Conservation (phyloP, 2,329 filamentous ascomycete species). For the Metarhizium rileyi region DNA sequence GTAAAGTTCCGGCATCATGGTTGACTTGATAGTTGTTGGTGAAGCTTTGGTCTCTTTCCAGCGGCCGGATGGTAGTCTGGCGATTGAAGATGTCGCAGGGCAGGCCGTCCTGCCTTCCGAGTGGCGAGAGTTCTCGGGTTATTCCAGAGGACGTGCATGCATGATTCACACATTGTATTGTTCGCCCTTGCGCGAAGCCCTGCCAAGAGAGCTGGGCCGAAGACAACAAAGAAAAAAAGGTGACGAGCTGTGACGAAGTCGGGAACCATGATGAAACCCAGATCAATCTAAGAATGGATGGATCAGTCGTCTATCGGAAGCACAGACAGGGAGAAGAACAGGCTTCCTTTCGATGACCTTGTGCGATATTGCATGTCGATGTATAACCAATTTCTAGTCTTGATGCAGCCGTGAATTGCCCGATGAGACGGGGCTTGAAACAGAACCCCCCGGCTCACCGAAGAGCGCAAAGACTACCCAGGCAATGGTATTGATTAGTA, state of each 20-base stretch:
- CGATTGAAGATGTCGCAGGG: not conserved
- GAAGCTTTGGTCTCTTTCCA: not conserved
- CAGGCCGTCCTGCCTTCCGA: no score
- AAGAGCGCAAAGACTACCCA: not conserved
- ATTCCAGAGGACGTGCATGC: not conserved
- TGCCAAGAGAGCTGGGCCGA: not conserved
- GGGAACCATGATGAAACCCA: not conserved
- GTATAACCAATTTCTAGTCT: no score
- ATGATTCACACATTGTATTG: not conserved
- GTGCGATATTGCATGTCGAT: not conserved
- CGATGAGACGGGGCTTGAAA: not conserved
- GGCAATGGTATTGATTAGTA: not conserved
- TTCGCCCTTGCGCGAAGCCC: not conserved
- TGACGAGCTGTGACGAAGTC: not conserved
- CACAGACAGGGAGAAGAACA: not conserved
- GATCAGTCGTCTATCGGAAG: not conserved
- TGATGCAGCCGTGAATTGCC: not conserved
- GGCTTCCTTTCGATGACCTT: no score
- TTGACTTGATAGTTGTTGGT: not conserved
- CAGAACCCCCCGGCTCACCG: not conserved
- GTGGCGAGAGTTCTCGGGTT: not conserved
- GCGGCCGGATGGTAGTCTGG: not conserved
- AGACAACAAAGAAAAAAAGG: not conserved
- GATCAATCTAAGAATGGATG: not conserved
- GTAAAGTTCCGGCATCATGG: conserved; percentile 1